Percentiles rank a stretch among this genome's conserved stretches.
Evolutionary conservation across 345 rosid genomes (phyloP).

Genomic region (Fremontodendron californicum): DNA sequence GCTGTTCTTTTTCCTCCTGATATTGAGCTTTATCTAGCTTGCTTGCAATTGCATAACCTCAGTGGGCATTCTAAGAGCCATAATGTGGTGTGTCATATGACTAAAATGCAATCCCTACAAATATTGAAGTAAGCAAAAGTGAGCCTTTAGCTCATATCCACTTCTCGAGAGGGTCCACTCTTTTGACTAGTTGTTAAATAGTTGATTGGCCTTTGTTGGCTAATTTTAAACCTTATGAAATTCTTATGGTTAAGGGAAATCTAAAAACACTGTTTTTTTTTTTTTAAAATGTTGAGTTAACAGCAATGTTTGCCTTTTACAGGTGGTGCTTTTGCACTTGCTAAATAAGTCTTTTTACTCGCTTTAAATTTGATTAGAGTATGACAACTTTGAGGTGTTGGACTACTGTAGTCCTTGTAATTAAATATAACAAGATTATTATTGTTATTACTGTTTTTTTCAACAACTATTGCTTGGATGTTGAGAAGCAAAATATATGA

Average conservation of each 20-base stretch:
- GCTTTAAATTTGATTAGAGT: background rate
- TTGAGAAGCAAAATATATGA: background rate
- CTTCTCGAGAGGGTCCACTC: background rate
- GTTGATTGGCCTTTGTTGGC: background rate
- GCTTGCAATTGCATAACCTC: background rate
- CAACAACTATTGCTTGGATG: background rate
- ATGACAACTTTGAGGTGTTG: background rate
- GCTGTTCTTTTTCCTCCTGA: background rate
- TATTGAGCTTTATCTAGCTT: background rate
- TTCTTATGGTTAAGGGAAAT: background rate
- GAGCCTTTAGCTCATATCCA: background rate
- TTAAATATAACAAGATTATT: background rate
- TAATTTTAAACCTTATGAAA: background rate
- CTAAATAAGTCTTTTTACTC: background rate
- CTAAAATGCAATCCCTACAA: background rate
- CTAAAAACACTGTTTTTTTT: background rate
- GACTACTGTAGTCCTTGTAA: background rate
- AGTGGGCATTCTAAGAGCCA: background rate
- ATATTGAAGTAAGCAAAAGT: background rate
- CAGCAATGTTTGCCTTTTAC: background rate
- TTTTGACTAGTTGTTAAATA: background rate
- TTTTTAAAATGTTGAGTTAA: background rate
- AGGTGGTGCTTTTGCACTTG: background rate
- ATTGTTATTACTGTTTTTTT: background rate
- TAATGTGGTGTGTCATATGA: background rate